phyloP scores from a whole-genome alignment of 768 basidiomycete genomes.

The Phylloporus rhodoxanthus region DNA sequence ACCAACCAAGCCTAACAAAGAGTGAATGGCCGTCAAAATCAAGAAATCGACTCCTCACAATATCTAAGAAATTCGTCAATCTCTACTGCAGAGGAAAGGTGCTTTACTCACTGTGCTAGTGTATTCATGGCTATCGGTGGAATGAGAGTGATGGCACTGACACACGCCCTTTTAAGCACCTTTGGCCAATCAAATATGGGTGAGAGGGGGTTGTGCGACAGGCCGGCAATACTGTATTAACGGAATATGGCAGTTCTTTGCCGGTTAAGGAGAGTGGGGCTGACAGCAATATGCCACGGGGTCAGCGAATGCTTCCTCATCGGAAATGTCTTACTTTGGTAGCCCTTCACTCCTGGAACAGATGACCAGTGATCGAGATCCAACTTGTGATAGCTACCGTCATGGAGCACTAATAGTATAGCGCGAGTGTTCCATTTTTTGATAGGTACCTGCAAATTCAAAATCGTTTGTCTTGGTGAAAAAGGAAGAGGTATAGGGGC shows the following conservation, averaged over 20 bases:
- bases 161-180: not conserved
- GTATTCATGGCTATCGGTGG: constrained; percentile 4
- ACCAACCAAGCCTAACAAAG: constrained; percentile 14
- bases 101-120: constrained; percentile 14
- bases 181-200: not conserved
- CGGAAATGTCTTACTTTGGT: not conserved
- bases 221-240: not conserved
- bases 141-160: not conserved
- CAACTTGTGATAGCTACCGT: too few relatives aligned
- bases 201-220: not conserved
- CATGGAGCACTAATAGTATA: too few relatives aligned
- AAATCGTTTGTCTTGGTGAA: not conserved
- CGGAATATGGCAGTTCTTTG: not conserved
- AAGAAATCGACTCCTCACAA: constrained; percentile 9
- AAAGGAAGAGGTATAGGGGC: not conserved
- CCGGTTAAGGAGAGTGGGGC: not conserved
- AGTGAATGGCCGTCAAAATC: not conserved
- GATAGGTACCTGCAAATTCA: too few relatives aligned
- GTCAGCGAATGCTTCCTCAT: not conserved
- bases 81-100: not conserved
- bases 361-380: not conserved
- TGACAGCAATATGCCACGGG: not conserved
- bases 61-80: constrained; percentile 5
- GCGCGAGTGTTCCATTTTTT: too few relatives aligned
- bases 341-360: not conserved